These are phyloP conservation scores for Fomitopsis palustris DNA, from an alignment of 1,284 basidiomycete genomes.

Conservation along the genomic window DNA sequence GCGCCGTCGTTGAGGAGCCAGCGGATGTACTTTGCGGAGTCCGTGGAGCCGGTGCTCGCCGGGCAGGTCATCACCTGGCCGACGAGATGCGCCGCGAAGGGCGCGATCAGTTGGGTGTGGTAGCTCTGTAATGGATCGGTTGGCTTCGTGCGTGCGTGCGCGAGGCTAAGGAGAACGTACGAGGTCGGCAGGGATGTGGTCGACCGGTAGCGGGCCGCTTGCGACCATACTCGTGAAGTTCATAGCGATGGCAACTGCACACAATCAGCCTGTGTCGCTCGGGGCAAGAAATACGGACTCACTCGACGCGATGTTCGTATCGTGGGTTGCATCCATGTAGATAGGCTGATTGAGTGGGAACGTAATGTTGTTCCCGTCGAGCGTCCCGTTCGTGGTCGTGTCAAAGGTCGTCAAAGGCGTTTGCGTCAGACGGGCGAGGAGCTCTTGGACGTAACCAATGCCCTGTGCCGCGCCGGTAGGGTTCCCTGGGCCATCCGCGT, in stretches of 20 bases:
- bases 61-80: constrained; percentile 59
- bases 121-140: constrained; percentile 35
- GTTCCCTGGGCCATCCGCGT: constrained; percentile 51
- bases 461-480: constrained; percentile 56
- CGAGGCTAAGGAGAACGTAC: constrained; percentile 21
- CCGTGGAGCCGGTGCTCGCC: constrained; percentile 10
- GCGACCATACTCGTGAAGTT: constrained; percentile 59
- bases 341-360: constrained; percentile 63
- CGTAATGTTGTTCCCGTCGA: constrained; percentile 46
- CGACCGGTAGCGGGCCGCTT: constrained; percentile 51
- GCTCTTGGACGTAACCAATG: constrained; percentile 60
- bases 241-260: constrained; percentile 49
- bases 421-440: constrained; percentile 46
- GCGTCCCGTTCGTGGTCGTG: constrained; percentile 52
- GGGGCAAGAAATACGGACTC: constrained; percentile 9
- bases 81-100: constrained; percentile 57
- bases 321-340: constrained; percentile 55
- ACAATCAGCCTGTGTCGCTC: neutral
- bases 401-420: constrained; percentile 47
- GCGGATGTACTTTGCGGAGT: constrained; percentile 43
- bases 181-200: constrained; percentile 53
- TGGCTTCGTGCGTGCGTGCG: neutral
- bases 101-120: constrained; percentile 40
- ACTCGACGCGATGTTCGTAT: constrained; percentile 41
- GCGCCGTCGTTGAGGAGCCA: constrained; percentile 57